Base-by-base conservation (phyloP, 73 alveolate genomes). In the Paramecium pentaurelia region DNA sequence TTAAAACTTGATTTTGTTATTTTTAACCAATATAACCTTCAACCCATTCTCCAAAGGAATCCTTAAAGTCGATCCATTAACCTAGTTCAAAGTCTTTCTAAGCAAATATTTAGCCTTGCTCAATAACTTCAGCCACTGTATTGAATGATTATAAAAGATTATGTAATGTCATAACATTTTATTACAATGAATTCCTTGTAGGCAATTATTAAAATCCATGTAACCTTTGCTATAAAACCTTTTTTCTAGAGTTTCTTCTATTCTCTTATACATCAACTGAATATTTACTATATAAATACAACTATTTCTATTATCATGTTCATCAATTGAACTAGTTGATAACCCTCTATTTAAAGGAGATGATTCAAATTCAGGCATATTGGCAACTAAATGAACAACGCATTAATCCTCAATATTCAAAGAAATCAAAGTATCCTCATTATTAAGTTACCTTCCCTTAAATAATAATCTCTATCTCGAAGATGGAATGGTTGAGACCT, bases 291-390 rank as follows among this genome's bases (percentile, higher is more conserved):
- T 4, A 20, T 47, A 34, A 16, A 40, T 80, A 45, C 75, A 45
- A 27, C 45, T 20, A 45, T 40, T 42, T 80, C 75, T 80, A 14
- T 32, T 45, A 22, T 80, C 91, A 12, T 42, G 47, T 34, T 80
- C 91, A 47, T 80, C 91, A 8, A 80, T 80, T 45, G 91, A 80
- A 80, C 91, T 80, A 27, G 58, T 49, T 8, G 91, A 80, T 20
- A 45, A 12, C 6, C 91, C 91, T 49, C 91, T 25, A 14, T 80
- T 27, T 32, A 44, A 32, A 8, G 91, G 91, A 0, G 91, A 80
- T 42, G 44, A 14, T 42, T 80, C 91, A 40, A 47, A 36, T 45
- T 80, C 91, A 27, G 71, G 44, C 44, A 47, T 27, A 20, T 80
- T 42, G n/a, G 91, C 91, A 16, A 80, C 58, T 8, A 80, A 47